Conservation (phyloP, 2,329 filamentous ascomycete species). For the Colletotrichum destructivum region DNA sequence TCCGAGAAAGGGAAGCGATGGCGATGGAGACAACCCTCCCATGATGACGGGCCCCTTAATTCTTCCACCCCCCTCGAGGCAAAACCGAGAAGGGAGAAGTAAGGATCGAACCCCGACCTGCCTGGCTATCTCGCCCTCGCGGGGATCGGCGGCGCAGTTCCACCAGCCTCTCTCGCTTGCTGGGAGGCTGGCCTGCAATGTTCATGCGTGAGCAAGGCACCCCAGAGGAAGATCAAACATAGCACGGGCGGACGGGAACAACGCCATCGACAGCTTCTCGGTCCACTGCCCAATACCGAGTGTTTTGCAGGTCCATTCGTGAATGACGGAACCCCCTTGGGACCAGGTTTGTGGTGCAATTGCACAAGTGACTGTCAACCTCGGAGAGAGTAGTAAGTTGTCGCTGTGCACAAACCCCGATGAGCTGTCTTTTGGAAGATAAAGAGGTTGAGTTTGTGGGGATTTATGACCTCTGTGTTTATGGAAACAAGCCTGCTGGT, state of each 20-base stretch:
- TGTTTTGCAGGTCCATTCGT: background rate
- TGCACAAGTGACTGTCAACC: no score
- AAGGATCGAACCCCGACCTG: conserved; percentile 15
- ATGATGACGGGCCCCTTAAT: background rate
- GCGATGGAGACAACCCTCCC: background rate
- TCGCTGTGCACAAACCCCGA: no score
- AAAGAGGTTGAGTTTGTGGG: no score
- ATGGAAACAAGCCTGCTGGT: no score
- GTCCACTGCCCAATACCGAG: background rate
- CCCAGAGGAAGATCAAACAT: conserved; percentile 38
- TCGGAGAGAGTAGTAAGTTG: no score
- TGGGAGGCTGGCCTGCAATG: conserved; percentile 13
- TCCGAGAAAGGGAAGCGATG: background rate
- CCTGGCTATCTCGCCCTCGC: background rate
- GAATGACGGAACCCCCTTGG: no score
- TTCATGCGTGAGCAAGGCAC: conserved; percentile 30
- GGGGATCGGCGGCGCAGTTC: conserved; percentile 20
- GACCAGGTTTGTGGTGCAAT: no score
- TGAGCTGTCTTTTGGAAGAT: no score
- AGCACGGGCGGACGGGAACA: conserved; percentile 3
- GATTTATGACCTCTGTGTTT: no score
- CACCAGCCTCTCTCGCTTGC: conserved; percentile 17
- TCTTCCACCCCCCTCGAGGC: background rate
- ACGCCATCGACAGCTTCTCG: background rate
- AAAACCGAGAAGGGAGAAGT: background rate